Percentiles rank a stretch among this genome's conserved stretches.
Evolutionary conservation across 2,329 filamentous ascomycete species (phyloP).

Genomic region (Alternaria sp.): DNA sequence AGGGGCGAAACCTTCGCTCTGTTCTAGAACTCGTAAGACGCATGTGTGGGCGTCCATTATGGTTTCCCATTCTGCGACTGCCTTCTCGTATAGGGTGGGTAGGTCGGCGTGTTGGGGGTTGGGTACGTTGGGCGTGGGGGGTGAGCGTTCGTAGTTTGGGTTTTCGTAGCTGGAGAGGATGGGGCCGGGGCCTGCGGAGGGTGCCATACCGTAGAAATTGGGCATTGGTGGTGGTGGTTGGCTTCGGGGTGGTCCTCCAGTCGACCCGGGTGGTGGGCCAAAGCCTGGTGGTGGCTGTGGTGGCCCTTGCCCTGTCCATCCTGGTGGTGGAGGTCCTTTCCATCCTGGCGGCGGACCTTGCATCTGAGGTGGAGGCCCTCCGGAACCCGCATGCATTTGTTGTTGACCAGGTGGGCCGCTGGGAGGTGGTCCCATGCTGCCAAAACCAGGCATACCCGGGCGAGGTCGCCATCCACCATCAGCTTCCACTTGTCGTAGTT

Average conservation of each 20-base stretch:
- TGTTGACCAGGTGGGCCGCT: slow-evolving; percentile 28
- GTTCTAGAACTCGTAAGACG: slow-evolving; percentile 62
- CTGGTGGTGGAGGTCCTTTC: slow-evolving; percentile 20
- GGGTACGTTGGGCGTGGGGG: slow-evolving; percentile 20
- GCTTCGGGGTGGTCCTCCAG: slow-evolving; percentile 6
- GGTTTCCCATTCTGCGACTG: slow-evolving; percentile 77
- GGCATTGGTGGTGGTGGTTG: slow-evolving; percentile 45
- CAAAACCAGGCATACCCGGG: slow-evolving; percentile 53
- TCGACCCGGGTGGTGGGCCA: slow-evolving; percentile 13
- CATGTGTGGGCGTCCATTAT: slow-evolving; percentile 74
- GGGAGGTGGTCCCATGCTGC: slow-evolving; percentile 47
- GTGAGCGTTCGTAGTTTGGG: slow-evolving; percentile 27
- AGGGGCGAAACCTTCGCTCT: slow-evolving; percentile 78
- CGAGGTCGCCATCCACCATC: slow-evolving; percentile 63
- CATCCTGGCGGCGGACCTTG: slow-evolving; percentile 35
- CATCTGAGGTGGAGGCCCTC: slow-evolving; percentile 35
- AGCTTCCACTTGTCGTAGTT: slow-evolving; percentile 69
- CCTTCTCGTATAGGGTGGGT: slow-evolving; percentile 69
- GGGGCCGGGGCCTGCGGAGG: slow-evolving; percentile 48
- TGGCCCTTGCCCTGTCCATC: slow-evolving; percentile 27
- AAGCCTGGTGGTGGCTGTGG: slow-evolving; percentile 23
- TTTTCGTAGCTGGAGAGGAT: slow-evolving; percentile 53
- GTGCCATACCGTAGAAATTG: slow-evolving; percentile 60
- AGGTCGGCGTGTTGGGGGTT: slow-evolving; percentile 56
- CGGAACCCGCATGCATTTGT: slow-evolving; percentile 23